Conservation (phyloP, 140 eudicot species). For the Ambrosia hybrid region DNA sequence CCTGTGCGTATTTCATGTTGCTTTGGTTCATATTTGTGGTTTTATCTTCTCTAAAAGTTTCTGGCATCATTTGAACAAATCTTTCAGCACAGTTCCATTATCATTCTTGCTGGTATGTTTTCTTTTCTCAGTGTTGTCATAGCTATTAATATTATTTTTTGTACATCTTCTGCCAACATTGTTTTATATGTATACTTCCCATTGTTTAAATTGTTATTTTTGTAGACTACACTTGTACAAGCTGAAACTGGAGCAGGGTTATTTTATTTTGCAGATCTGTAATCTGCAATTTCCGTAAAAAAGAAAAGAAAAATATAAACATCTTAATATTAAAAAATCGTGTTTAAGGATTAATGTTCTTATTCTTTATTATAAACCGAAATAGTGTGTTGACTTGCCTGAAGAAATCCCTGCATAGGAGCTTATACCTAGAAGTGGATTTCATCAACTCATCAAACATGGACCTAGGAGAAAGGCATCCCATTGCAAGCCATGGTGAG, state of each 20-base stretch:
- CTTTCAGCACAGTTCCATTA: background rate
- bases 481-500: slow-evolving; percentile 42
- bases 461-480: no score
- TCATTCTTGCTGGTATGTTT: slow-evolving; percentile 9
- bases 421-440: slow-evolving; percentile 47
- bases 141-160: background rate
- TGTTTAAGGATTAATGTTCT: background rate
- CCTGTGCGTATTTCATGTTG: slow-evolving; percentile 64
- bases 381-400: slow-evolving; percentile 41
- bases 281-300: slow-evolving; percentile 46
- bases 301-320: background rate
- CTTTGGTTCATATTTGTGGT: slow-evolving; percentile 83
- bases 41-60: slow-evolving; percentile 75
- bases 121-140: slow-evolving; percentile 14
- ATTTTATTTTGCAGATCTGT: slow-evolving; percentile 68
- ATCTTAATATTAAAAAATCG: background rate
- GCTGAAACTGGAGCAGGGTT: slow-evolving; percentile 84
- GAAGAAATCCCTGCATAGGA: slow-evolving; percentile 98
- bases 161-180: background rate
- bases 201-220: background rate
- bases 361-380: slow-evolving; percentile 13
- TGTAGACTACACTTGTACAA: slow-evolving; percentile 66
- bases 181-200: background rate
- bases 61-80: slow-evolving; percentile 49
- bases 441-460: no score